Base-by-base conservation (phyloP, 352 stramenopile genomes). In the Phytophthora idaei region DNA sequence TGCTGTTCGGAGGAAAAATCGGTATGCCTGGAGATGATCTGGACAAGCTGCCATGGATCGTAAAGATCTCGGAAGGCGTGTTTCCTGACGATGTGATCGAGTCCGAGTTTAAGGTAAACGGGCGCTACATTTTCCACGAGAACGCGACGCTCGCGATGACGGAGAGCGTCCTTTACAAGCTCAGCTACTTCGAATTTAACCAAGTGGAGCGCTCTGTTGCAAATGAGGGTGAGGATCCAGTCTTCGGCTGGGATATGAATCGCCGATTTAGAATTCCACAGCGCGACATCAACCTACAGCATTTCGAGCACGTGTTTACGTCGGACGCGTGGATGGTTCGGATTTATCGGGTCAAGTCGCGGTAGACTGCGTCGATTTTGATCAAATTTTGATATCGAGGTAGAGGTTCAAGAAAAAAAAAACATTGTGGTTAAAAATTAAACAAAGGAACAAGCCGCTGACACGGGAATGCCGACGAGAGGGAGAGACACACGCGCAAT, bases 1-100 rank as follows among this genome's bases (percentile, higher is more conserved):
- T 96, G 15, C 32, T 90, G 11, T 95, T 96, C 54, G 86, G 88
- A 28, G 86, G 88, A 12, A 75, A 82, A 45, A 70, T 81, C 27
- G 81, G 83, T 15, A 87, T 90, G 78, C 63, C 69, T 48, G 87
- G 87, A 39, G 92, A 98, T 60, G 93, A 98, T 58, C 86, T 98
- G 51, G 91, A 98, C 71, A 98, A 98, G 66, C 85, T 98, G 44
- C 71, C 94, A 50, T 98, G 93, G 92, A 96, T 97, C 36, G 81
- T 98, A 49, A 90, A 94, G 58, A 98, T 98, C 65, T 90, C 85
- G 1, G 79, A 88, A 66, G 92, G 89, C 12, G 87, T 94, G 39
- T 98, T 86, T 69, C 85, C 78, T 29, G 90, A 92, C 54, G 83
- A 77, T 42, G 72, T 93, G 45, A 81, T 98, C 14, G 80, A 93